Percentiles rank a stretch among this genome's conserved stretches.
Conservation (phyloP, 768 basidiomycete species). For the Tremella yokohamensis region DNA sequence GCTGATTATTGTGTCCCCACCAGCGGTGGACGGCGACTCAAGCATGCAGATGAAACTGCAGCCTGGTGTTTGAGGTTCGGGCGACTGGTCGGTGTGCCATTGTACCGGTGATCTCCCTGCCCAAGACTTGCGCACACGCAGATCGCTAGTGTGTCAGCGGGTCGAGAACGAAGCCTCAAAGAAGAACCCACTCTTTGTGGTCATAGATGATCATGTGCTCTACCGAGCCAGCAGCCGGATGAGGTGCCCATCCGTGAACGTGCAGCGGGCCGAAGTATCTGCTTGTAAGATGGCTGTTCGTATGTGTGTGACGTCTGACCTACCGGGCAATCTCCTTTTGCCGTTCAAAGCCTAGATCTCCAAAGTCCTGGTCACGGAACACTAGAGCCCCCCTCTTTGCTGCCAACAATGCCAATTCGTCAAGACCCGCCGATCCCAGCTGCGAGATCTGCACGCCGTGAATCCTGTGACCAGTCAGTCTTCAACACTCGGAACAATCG, state of each 20-base stretch:
- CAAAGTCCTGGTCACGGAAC: conserved; percentile 17
- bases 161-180: not conserved
- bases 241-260: conserved; percentile 2
- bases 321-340: conserved; percentile 16
- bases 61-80: conserved; percentile 60
- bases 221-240: not conserved
- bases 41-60: conserved; percentile 2
- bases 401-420: conserved; percentile 16
- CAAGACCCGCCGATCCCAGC: conserved; percentile 12
- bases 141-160: not conserved
- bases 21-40: not conserved
- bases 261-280: conserved; percentile 22
- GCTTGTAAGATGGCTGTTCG: not conserved
- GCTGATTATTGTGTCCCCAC: conserved; percentile 8
- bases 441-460: conserved; percentile 12
- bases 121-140: conserved; percentile 7
- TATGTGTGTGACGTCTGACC: no score
- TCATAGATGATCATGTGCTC: conserved; percentile 58
- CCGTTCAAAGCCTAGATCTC: conserved; percentile 10
- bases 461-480: conserved; percentile 7
- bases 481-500: conserved; percentile 3
- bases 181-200: conserved; percentile 47
- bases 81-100: conserved; percentile 49
- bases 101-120: not conserved
- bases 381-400: conserved; percentile 17